Conservation (phyloP, 83 land plant genomes). For the Picea abies region DNA sequence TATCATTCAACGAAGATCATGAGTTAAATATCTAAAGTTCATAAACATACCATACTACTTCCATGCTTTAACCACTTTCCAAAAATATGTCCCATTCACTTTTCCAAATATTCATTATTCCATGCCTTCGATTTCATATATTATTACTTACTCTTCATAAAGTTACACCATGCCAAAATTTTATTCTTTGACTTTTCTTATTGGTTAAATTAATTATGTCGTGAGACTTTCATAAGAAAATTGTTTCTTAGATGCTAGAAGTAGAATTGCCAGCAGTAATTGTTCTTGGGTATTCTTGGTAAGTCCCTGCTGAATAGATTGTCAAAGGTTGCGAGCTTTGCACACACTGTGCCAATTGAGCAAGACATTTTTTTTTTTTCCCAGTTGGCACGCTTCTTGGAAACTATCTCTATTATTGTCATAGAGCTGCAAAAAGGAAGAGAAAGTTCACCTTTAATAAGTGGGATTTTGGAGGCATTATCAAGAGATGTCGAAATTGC, state of each 20-base stretch:
- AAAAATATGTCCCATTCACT: too few relatives aligned
- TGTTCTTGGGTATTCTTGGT: conserved; percentile 5
- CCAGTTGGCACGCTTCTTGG: conserved; percentile 33
- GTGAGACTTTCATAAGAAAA: not conserved
- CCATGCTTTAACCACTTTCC: too few relatives aligned
- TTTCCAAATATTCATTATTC: too few relatives aligned
- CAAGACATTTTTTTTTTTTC: conserved; percentile 27
- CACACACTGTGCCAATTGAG: conserved; percentile 24
- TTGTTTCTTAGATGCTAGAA: conserved; percentile 12
- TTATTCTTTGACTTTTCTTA: too few relatives aligned
- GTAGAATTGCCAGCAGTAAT: conserved; percentile 29
- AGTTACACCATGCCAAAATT: too few relatives aligned
- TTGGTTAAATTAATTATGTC: too few relatives aligned
- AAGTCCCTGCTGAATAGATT: conserved; percentile 36
- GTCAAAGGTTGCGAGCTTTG: conserved; percentile 30
- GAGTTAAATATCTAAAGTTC: too few relatives aligned
- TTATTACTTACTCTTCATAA: too few relatives aligned
- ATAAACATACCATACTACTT: too few relatives aligned
- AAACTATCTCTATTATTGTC: conserved; percentile 27
- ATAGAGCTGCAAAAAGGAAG: conserved; percentile 36
- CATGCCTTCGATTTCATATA: too few relatives aligned
- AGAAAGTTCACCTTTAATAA: conserved; percentile 26
- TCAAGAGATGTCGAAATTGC: conserved; percentile 30
- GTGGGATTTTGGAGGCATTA: conserved; percentile 32
- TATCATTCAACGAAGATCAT: too few relatives aligned